Percentiles rank a stretch among this genome's conserved stretches.
Conservation (phyloP, 2,329 filamentous ascomycete species). For the Paraphoma sp. region DNA sequence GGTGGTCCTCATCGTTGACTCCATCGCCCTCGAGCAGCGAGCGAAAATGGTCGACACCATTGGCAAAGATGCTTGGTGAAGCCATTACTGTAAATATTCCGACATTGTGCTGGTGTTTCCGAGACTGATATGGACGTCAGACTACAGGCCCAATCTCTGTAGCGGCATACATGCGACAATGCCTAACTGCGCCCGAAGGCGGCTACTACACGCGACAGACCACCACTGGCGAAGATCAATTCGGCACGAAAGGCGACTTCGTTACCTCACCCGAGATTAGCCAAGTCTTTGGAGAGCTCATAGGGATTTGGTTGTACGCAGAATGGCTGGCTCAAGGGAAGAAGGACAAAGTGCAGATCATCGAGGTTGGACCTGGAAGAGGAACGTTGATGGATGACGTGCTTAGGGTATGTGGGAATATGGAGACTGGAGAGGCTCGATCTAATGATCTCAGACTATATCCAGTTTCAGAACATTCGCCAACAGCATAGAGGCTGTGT, state of each 20-base stretch:
- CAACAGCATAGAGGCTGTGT: slow-evolving; percentile 81
- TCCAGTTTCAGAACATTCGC: slow-evolving; percentile 81
- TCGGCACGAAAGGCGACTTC: slow-evolving; percentile 93
- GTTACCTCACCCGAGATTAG: slow-evolving; percentile 98
- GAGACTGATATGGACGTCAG: slow-evolving; percentile 47
- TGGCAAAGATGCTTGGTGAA: slow-evolving; percentile 85
- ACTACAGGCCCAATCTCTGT: slow-evolving; percentile 90
- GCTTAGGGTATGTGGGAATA: slow-evolving; percentile 71
- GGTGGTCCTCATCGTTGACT: slow-evolving; percentile 44
- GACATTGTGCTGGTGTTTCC: neutral
- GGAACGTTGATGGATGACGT: slow-evolving; percentile 98
- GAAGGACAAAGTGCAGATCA: slow-evolving; percentile 78
- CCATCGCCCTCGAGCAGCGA: slow-evolving; percentile 22
- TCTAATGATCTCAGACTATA: slow-evolving; percentile 68
- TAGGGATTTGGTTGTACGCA: slow-evolving; percentile 92
- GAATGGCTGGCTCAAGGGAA: slow-evolving; percentile 95
- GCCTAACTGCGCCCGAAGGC: slow-evolving; percentile 85
- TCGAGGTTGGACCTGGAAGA: slow-evolving; percentile 92
- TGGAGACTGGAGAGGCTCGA: neutral
- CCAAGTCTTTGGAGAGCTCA: slow-evolving; percentile 92
- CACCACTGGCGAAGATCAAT: slow-evolving; percentile 76
- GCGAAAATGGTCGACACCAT: slow-evolving; percentile 85
- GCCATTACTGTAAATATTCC: slow-evolving; percentile 76
- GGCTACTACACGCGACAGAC: slow-evolving; percentile 89
- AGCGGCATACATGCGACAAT: slow-evolving; percentile 98